Evolutionary conservation across 2,329 filamentous ascomycete genomes (phyloP).

Genomic region (Dissoconium aciculare): DNA sequence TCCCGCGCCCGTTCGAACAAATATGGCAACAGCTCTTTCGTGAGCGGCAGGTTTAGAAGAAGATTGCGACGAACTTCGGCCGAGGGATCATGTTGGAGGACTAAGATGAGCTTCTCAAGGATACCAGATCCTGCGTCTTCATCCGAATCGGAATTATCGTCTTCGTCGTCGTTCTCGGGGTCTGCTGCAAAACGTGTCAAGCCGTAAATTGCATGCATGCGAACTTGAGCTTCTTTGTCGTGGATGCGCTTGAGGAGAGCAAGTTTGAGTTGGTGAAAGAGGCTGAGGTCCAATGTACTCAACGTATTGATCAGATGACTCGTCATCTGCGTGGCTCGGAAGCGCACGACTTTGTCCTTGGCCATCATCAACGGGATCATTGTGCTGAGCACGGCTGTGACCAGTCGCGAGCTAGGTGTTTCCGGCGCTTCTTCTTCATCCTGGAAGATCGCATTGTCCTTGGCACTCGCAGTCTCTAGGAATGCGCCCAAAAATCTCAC

Average conservation of each 20-base stretch:
- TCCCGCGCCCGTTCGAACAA: slow-evolving; percentile 84
- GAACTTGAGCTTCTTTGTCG: slow-evolving; percentile 86
- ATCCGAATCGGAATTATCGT: slow-evolving; percentile 54
- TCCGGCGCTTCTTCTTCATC: slow-evolving; percentile 50
- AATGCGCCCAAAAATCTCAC: slow-evolving; percentile 82
- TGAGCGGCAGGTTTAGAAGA: slow-evolving; percentile 77
- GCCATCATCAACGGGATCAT: slow-evolving; percentile 62
- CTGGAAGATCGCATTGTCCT: slow-evolving; percentile 30
- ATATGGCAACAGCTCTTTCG: slow-evolving; percentile 67
- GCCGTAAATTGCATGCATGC: slow-evolving; percentile 81
- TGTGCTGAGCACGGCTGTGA: slow-evolving; percentile 55
- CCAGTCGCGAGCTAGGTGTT: slow-evolving; percentile 70
- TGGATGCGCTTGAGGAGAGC: slow-evolving; percentile 71
- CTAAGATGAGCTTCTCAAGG: slow-evolving; percentile 68
- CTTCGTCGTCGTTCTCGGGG: slow-evolving; percentile 48
- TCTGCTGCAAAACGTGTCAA: slow-evolving; percentile 66
- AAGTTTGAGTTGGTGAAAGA: slow-evolving; percentile 69
- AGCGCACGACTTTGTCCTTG: slow-evolving; percentile 89
- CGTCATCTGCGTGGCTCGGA: slow-evolving; percentile 75
- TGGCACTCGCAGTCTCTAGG: slow-evolving; percentile 52
- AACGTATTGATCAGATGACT: slow-evolving; percentile 86
- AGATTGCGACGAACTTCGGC: slow-evolving; percentile 83
- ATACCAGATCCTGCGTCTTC: slow-evolving; percentile 53
- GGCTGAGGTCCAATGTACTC: slow-evolving; percentile 78
- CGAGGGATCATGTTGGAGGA: slow-evolving; percentile 84